A percentile compares a stretch with the other conserved stretches of the same genome.
phyloP scores from a whole-genome alignment of 2,329 filamentous ascomycete genomes.

The Beauveria sp. region DNA sequence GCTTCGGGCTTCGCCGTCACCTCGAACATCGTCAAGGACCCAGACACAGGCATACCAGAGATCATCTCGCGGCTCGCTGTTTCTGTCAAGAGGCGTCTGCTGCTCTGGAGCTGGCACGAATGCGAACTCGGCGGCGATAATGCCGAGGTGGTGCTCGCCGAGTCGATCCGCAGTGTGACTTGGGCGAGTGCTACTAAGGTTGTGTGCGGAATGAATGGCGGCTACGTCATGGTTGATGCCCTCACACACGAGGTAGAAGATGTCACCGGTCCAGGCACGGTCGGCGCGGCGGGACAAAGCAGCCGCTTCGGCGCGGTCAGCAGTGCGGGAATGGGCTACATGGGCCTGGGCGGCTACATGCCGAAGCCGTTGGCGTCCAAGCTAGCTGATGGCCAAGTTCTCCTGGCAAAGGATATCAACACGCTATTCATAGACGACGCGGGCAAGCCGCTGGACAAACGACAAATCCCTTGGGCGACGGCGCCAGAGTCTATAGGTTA shows the following conservation, averaged over 20 bases:
- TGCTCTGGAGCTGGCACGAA: conserved; percentile 94
- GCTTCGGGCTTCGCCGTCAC: conserved; percentile 88
- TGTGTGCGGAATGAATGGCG: conserved; percentile 83
- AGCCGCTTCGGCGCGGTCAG: conserved; percentile 77
- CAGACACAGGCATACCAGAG: conserved; percentile 77
- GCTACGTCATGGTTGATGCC: conserved; percentile 84
- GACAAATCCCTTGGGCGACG: conserved; percentile 84
- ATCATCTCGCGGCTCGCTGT: conserved; percentile 90
- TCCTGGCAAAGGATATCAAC: conserved; percentile 97
- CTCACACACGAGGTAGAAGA: conserved; percentile 66
- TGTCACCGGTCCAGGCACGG: conserved; percentile 67
- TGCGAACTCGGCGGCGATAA: conserved; percentile 74
- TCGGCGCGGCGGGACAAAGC: conserved; percentile 55
- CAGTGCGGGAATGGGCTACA: conserved; percentile 88
- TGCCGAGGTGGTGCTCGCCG: conserved; percentile 69
- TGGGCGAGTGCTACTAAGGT: conserved; percentile 86
- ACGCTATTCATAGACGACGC: conserved; percentile 83
- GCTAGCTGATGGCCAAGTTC: conserved; percentile 72
- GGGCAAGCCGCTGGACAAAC: conserved; percentile 72
- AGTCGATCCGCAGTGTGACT: conserved; percentile 78
- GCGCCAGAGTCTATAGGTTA: conserved; percentile 91
- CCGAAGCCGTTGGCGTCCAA: conserved; percentile 83
- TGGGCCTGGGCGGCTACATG: conserved; percentile 86
- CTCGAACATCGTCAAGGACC: conserved; percentile 89
- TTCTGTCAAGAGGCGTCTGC: conserved; percentile 79